phyloP scores from a whole-genome alignment of 805 yeast species.

The Torulaspora gathmanii region DNA sequence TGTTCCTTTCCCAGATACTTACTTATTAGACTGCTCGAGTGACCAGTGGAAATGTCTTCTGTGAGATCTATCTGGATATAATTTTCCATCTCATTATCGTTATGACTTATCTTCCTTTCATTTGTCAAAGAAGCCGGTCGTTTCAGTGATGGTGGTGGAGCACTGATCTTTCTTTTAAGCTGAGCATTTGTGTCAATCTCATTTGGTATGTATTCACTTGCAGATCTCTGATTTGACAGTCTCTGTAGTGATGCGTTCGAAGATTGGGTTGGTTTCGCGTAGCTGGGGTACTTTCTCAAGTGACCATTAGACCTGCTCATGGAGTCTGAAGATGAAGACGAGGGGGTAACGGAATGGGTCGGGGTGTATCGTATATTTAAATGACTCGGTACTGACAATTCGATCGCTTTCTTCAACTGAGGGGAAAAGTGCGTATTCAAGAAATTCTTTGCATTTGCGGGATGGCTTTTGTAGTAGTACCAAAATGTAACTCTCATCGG shows the following conservation, averaged over 20 bases:
- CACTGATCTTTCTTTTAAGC: slow-evolving; percentile 25
- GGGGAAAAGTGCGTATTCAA: slow-evolving; percentile 27
- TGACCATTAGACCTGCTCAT: slow-evolving; percentile 41
- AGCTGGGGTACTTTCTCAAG: slow-evolving; percentile 27
- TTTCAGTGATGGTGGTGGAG: slow-evolving; percentile 17
- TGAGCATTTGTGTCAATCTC: slow-evolving; percentile 8
- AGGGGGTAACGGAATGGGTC: slow-evolving; percentile 8
- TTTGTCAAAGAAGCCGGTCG: not conserved
- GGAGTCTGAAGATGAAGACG: slow-evolving; percentile 34
- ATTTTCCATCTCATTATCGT: slow-evolving; percentile 4
- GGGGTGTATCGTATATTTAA: slow-evolving; percentile 24
- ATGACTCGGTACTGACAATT: slow-evolving; percentile 48
- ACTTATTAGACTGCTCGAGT: slow-evolving; percentile 26
- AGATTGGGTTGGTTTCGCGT: slow-evolving; percentile 32
- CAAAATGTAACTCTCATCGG: slow-evolving; percentile 70
- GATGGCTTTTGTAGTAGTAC: slow-evolving; percentile 55
- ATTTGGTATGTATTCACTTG: slow-evolving; percentile 25
- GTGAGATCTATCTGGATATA: slow-evolving; percentile 30
- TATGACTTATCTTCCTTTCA: not conserved
- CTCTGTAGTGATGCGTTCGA: slow-evolving; percentile 14
- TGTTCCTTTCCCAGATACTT: slow-evolving; percentile 24
- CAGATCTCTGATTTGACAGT: slow-evolving; percentile 19
- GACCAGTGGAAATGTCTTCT: slow-evolving; percentile 24
- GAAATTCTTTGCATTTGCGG: slow-evolving; percentile 44
- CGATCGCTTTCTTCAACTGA: slow-evolving; percentile 51